These are phyloP conservation scores for Fraxinus dipetala DNA, from an alignment of 305 asterid species.

Conservation along the genomic window DNA sequence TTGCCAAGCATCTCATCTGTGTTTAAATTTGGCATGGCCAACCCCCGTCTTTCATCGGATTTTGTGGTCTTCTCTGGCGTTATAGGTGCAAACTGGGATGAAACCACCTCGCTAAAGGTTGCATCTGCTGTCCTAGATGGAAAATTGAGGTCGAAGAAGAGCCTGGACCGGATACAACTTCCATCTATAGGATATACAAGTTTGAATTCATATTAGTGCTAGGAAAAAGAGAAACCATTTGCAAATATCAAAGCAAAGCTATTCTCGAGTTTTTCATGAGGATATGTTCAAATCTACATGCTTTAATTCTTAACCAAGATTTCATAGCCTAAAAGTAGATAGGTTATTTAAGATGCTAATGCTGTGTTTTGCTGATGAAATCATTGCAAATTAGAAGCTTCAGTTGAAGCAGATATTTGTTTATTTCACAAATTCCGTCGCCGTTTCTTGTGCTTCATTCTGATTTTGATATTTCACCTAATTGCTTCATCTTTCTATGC, in stretches of 20 bases:
- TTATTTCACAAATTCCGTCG: not conserved
- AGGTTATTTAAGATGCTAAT: not conserved
- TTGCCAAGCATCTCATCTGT: constrained; percentile 22
- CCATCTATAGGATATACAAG: constrained; percentile 41
- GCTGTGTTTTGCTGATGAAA: not conserved
- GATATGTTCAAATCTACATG: not conserved
- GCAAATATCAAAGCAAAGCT: not conserved
- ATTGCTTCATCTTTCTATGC: constrained; percentile 2
- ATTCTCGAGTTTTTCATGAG: not conserved
- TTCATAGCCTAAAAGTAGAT: not conserved
- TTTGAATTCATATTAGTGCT: constrained; percentile 24
- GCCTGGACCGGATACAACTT: constrained; percentile 35
- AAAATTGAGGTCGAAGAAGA: constrained; percentile 51
- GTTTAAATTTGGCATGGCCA: constrained; percentile 24
- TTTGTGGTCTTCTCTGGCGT: constrained; percentile 57
- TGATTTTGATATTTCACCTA: not conserved
- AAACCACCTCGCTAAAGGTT: constrained; percentile 31
- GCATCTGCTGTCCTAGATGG: constrained; percentile 43
- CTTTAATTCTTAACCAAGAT: not conserved
- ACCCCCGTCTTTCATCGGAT: constrained; percentile 28
- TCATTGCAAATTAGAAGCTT: not conserved
- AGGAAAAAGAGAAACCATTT: constrained; percentile 15
- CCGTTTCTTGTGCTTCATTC: constrained; percentile 5
- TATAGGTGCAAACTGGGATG: constrained; percentile 52
- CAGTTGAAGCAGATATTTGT: not conserved